Evolutionary conservation across 768 basidiomycete genomes (phyloP), one percentile per base, ranked within the genome.

Genomic region (Russula dissimulans): DNA sequence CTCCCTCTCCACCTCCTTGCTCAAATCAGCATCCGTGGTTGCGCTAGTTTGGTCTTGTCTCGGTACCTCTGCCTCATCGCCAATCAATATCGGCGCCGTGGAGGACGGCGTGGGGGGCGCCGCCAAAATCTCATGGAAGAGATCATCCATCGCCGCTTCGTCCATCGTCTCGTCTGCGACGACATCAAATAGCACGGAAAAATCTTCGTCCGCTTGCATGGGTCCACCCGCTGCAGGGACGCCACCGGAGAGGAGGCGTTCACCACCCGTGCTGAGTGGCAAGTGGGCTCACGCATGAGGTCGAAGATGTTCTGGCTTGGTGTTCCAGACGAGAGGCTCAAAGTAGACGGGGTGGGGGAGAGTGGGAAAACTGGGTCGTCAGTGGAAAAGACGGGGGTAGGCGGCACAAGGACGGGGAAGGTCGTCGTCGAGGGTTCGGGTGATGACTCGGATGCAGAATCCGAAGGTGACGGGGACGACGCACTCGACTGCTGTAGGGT

Each of bases 231-330:
- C 91, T 93, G 91, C 91, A 85, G 88, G 91, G 91, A 78, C 85
- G 83, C 79, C 79, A 79, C 75, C 68, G 79, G 70, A 72, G 74
- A 74, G 75, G 74, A 79, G 78, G 80, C 81, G 83, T 80, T 85
- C 91, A 82, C 91, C 91, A 93, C 87, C 91, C 91, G 91, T 93
- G 91, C 91, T 87, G 88, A 86, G 86, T 93, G 91, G 91, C 91
- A 84, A 93, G 91, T 88, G 85, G 87, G 74, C 71, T 85, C 78
- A 71, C 72, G 71, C 62, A 74, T 72, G 65, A 62, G 56, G 17
- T 69, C 71, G 67, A 72, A 65, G 71, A 72, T 59, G 53, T 45
- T 67, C 51, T 64, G 58, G 63, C 65, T 71, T 69, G 70, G 71
- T 67, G 64, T 70, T 70, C 62, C 61, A 62, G 59, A 69, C 49